Conservation (phyloP, 257 asterid genomes). For the Handroanthus guayacan region DNA sequence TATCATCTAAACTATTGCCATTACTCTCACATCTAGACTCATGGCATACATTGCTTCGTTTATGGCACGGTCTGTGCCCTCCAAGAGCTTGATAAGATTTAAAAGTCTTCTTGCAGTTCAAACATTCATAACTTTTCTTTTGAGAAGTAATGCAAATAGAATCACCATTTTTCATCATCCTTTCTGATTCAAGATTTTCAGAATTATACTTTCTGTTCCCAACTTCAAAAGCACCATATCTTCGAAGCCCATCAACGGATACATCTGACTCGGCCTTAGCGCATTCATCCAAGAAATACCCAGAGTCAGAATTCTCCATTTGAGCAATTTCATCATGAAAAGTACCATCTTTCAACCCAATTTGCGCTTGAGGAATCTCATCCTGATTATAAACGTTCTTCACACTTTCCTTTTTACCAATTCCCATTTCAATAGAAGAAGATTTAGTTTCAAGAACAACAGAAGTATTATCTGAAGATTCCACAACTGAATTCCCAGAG, state of each 20-base stretch:
- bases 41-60: constrained; percentile 43
- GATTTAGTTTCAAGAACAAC: constrained; percentile 81
- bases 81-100: constrained; percentile 93
- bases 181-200: constrained; percentile 43
- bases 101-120: constrained; percentile 84
- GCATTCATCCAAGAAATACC: constrained; percentile 78
- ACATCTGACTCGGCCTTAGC: constrained; percentile 74
- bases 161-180: constrained; percentile 41
- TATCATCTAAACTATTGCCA: constrained; percentile 67
- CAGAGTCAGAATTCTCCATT: constrained; percentile 84
- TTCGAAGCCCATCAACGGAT: constrained; percentile 57
- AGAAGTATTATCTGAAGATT: constrained; percentile 88
- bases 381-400: constrained; percentile 17
- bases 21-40: constrained; percentile 65
- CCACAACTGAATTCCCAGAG: constrained; percentile 71
- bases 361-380: too few relatives aligned
- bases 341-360: constrained; percentile 38
- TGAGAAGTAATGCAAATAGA: constrained; percentile 36
- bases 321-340: constrained; percentile 48
- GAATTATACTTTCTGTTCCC: constrained; percentile 51
- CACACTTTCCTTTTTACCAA: constrained; percentile 39
- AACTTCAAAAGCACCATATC: constrained; percentile 29
- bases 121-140: constrained; percentile 80
- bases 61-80: constrained; percentile 96
- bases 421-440: constrained; percentile 66